phyloP scores from a whole-genome alignment of 768 basidiomycete species.

The Tremella mesenterica region DNA sequence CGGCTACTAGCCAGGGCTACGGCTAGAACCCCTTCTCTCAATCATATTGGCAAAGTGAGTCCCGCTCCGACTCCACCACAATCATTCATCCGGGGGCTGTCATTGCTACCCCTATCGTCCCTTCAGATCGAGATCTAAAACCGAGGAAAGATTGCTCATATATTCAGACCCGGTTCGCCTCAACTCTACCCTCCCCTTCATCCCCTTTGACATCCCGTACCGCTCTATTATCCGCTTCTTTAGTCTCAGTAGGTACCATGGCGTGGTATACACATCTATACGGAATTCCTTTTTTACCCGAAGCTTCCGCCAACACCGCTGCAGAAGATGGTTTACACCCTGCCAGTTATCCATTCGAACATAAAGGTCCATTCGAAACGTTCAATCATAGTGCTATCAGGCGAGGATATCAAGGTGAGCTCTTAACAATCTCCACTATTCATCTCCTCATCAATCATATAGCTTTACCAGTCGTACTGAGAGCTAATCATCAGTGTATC shows the following conservation, averaged over 20 bases:
- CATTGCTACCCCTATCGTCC: neutral
- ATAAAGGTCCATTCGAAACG: constrained; percentile 75
- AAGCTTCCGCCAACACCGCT: constrained; percentile 84
- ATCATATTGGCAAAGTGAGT: constrained; percentile 16
- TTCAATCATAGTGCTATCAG: constrained; percentile 79
- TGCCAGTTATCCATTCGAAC: constrained; percentile 76
- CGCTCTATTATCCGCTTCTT: constrained; percentile 57
- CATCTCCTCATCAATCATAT: no score
- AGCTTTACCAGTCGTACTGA: no score
- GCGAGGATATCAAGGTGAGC: constrained; percentile 51
- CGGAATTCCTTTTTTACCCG: constrained; percentile 81
- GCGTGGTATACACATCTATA: constrained; percentile 96
- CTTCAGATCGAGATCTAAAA: constrained; percentile 1
- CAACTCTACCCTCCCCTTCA: constrained; percentile 12
- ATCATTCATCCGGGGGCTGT: no score
- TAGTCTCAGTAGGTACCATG: constrained; percentile 75
- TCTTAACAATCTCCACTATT: no score
- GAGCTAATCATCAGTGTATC: constrained; percentile 83
- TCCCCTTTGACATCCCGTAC: constrained; percentile 32
- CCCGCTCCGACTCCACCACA: neutral
- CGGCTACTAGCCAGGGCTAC: constrained; percentile 20
- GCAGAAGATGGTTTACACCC: constrained; percentile 94
- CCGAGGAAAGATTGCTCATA: neutral
- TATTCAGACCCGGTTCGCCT: constrained; percentile 28
- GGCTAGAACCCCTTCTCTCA: neutral